phyloP scores from a whole-genome alignment of 1,284 basidiomycete species.

The Boletus subluridellus region DNA sequence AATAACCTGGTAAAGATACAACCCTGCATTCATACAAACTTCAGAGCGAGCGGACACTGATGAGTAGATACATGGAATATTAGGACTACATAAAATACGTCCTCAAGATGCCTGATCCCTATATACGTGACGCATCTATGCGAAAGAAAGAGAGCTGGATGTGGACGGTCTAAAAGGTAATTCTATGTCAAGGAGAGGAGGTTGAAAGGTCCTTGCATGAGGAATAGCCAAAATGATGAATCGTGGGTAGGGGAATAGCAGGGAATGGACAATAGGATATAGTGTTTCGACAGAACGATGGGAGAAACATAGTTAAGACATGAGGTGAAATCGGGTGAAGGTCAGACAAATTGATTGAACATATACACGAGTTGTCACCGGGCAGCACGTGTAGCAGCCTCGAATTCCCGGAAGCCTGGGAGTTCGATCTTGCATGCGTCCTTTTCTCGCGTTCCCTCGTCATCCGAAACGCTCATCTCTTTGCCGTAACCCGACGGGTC shows the following conservation, averaged over 20 bases:
- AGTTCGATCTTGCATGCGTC: slow-evolving; percentile 28
- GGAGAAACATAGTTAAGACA: slow-evolving; percentile 10
- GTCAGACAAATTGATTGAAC: neutral
- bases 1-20: slow-evolving; percentile 12
- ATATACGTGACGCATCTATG: slow-evolving; percentile 34
- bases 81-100: slow-evolving; percentile 38
- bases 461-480: slow-evolving; percentile 22
- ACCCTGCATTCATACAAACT: slow-evolving; percentile 22
- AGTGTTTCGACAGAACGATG: slow-evolving; percentile 7
- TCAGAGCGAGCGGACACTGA: slow-evolving; percentile 5
- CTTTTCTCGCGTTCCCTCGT: slow-evolving; percentile 22
- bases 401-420: slow-evolving; percentile 37
- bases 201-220: slow-evolving; percentile 11
- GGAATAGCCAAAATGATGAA: slow-evolving; percentile 2
- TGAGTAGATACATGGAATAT: slow-evolving; percentile 33
- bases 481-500: slow-evolving; percentile 13
- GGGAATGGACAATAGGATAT: slow-evolving; percentile 23
- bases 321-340: neutral
- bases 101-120: slow-evolving; percentile 38
- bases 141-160: slow-evolving; percentile 14
- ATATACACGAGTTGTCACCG: slow-evolving; percentile 18
- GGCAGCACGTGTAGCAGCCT: slow-evolving; percentile 29
- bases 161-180: slow-evolving; percentile 19
- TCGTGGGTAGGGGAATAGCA: slow-evolving; percentile 4
- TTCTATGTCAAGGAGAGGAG: slow-evolving; percentile 22